These are phyloP conservation scores for Boletus subluridellus DNA, from an alignment of 1,284 basidiomycete genomes.

Conservation along the genomic window DNA sequence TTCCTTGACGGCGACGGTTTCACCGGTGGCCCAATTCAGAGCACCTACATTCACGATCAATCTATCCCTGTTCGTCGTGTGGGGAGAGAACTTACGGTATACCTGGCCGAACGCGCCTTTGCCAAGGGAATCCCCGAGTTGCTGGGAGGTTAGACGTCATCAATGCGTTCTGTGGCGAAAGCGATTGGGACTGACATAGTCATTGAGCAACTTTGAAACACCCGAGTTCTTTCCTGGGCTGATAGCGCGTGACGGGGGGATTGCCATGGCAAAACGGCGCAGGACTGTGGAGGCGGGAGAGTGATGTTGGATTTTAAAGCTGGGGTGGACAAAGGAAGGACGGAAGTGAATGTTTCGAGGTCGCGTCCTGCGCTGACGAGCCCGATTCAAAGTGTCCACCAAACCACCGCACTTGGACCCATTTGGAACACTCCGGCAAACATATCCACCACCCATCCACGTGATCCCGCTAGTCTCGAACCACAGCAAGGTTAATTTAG, in stretches of 20 bases:
- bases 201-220: conserved; percentile 53
- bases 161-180: conserved; percentile 2
- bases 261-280: conserved; percentile 37
- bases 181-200: conserved; percentile 46
- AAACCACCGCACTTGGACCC: conserved; percentile 22
- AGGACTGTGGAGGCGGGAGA: background rate
- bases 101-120: conserved; percentile 95
- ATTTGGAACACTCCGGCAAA: conserved; percentile 32
- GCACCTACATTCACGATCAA: conserved; percentile 54
- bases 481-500: conserved; percentile 6
- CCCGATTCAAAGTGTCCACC: conserved; percentile 22
- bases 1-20: conserved; percentile 95
- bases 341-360: conserved; percentile 20
- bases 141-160: conserved; percentile 45
- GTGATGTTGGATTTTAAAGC: conserved; percentile 10
- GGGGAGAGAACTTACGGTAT: conserved; percentile 62
- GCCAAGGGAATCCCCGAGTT: conserved; percentile 91
- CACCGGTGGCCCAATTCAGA: conserved; percentile 94
- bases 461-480: conserved; percentile 17
- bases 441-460: conserved; percentile 12
- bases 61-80: background rate
- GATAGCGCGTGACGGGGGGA: conserved; percentile 42
- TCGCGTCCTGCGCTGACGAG: conserved; percentile 42
- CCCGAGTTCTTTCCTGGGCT: conserved; percentile 35
- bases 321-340: conserved; percentile 12